Evolutionary conservation across 495 filamentous ascomycete species (phyloP), one percentile per base, ranked within the genome.

Genomic region (Thermochaetoides thermophila): DNA sequence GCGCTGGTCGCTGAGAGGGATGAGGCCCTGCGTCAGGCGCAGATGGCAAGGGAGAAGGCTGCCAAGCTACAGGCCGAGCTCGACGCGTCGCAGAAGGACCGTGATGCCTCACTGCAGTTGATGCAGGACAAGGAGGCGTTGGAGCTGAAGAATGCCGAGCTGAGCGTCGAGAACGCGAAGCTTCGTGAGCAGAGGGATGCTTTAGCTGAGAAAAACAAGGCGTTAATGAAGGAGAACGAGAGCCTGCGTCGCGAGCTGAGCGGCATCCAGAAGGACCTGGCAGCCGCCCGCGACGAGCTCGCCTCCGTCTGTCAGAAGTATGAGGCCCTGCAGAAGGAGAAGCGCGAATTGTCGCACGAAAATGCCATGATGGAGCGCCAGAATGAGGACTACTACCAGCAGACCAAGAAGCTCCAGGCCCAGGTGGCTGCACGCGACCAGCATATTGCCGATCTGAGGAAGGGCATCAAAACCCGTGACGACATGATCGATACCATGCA

Each of bases 1-100:
- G 60, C 61, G 3, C 56, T 65, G 14, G 38, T 55, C 2, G 52
- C 51, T 3, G 63, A 66, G 45, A 59, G 60, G 17, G 61, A 66
- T 28, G 57, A 63, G 21, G 63, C 59, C 20, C 39, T 66, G 35
- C 57, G 56, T 27, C 56, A 53, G 15, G 54, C 52, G 2, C 53
- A 57, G 1, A 40, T 58, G 27, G 60, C 61, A n/a, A 50, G 54
- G 13, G 51, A 57, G 30, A 55, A 53, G 30, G 63, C 63, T 36
- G 53, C 60, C 28, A 56, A 50, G 5, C 52, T 66, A 7, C 54
- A 65, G 28, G 46, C 52, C 0, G 56, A 61, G 39, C 52, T 62
- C n/a, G 46, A 54, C 15, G 35, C 37, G 10, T 45, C 55, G n/a
- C 55, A 55, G 27, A 46, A 50, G 27, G 48, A 61, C 16, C 45